Evolutionary conservation across 1,139 yeast species (phyloP).

Genomic region (Geotrichum carabidarum): DNA sequence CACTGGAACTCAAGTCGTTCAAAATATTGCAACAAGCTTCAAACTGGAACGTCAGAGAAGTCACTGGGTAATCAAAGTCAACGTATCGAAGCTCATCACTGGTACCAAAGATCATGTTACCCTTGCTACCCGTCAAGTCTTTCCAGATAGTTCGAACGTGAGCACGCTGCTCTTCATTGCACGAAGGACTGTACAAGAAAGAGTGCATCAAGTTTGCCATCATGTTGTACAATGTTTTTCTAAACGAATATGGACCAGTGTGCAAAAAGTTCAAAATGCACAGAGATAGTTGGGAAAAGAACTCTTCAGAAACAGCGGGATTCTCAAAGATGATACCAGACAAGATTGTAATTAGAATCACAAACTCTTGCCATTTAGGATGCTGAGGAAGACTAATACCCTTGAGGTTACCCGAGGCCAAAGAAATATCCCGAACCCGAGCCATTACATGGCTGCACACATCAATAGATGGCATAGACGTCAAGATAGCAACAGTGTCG

Average conservation of each 20-base stretch:
- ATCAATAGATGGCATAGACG: slow-evolving; percentile 64
- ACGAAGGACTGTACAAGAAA: slow-evolving; percentile 37
- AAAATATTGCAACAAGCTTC: slow-evolving; percentile 63
- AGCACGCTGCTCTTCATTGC: slow-evolving; percentile 3
- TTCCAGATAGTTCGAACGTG: slow-evolving; percentile 42
- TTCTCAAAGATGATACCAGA: slow-evolving; percentile 72
- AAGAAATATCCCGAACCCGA: slow-evolving; percentile 45
- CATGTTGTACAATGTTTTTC: slow-evolving; percentile 60
- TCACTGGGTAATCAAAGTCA: slow-evolving; percentile 43
- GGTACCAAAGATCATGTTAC: slow-evolving; percentile 70
- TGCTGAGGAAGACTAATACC: slow-evolving; percentile 45
- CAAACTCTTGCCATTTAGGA: slow-evolving; percentile 68
- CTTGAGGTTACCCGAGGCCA: slow-evolving; percentile 45
- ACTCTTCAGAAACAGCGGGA: slow-evolving; percentile 57
- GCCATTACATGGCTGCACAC: slow-evolving; percentile 63
- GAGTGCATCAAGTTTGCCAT: slow-evolving; percentile 70
- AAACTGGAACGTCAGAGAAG: slow-evolving; percentile 52
- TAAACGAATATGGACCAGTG: slow-evolving; percentile 64
- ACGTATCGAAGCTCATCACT: slow-evolving; percentile 54
- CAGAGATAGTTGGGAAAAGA: slow-evolving; percentile 67
- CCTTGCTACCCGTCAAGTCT: slow-evolving; percentile 65
- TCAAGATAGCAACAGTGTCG: slow-evolving; percentile 49
- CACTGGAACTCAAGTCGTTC: slow-evolving; percentile 50
- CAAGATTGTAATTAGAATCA: slow-evolving; percentile 61
- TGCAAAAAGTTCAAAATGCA: slow-evolving; percentile 68